Conservation (phyloP, 73 alveolate genomes). For the Tetrahymena malaccensis region DNA sequence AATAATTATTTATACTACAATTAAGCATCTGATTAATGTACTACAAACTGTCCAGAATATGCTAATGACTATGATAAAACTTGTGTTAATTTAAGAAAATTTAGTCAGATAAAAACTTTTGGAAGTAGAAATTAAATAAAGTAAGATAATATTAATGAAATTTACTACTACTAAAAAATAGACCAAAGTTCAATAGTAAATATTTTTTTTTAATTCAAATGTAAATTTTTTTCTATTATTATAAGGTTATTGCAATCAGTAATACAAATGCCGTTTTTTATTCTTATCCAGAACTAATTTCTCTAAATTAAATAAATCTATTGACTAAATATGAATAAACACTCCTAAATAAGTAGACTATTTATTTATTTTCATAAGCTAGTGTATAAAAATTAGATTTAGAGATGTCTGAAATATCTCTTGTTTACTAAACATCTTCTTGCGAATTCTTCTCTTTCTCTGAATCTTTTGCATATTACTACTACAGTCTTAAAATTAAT, state of each 20-base stretch:
- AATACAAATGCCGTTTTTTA: background rate
- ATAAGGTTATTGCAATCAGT: background rate
- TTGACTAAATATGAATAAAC: background rate
- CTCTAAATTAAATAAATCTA: background rate
- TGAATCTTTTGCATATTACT: background rate
- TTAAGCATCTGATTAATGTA: background rate
- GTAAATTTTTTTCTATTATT: background rate
- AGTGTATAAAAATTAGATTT: background rate
- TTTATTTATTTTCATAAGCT: background rate
- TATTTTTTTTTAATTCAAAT: background rate
- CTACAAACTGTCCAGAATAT: background rate
- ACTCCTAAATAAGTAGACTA: background rate
- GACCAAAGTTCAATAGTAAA: background rate
- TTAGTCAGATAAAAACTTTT: background rate
- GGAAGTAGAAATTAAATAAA: background rate
- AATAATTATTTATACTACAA: background rate
- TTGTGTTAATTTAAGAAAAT: background rate
- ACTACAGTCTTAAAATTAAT: too few relatives aligned
- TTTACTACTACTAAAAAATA: background rate
- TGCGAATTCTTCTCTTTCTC: background rate
- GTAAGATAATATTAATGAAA: background rate
- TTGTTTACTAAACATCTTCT: background rate
- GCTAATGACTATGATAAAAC: background rate
- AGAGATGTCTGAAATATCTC: background rate
- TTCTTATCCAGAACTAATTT: background rate